phyloP scores from a whole-genome alignment of 345 rosid species.

The Eucalyptus globulus region DNA sequence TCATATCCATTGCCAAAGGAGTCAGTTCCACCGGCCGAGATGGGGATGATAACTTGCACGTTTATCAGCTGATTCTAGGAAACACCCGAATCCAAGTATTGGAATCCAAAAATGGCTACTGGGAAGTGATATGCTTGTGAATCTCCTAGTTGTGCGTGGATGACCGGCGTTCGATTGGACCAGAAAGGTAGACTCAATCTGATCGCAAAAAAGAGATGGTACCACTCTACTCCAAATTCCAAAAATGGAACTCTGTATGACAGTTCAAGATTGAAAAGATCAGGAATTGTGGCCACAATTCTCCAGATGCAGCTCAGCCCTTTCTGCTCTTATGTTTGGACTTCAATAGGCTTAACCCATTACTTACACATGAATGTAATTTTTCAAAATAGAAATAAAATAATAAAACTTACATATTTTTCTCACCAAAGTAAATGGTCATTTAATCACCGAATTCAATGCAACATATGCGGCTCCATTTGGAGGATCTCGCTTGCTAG shows the following conservation, averaged over 20 bases:
- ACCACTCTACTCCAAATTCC: not conserved
- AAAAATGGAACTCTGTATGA: not conserved
- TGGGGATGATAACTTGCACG: not conserved
- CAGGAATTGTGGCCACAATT: not conserved
- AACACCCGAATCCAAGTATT: not conserved
- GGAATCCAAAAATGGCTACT: not conserved
- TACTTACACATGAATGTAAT: not conserved
- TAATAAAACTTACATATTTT: not conserved
- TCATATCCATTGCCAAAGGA: not conserved
- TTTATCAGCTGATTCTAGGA: not conserved
- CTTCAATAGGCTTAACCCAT: not conserved
- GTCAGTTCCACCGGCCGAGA: not conserved
- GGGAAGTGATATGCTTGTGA: not conserved
- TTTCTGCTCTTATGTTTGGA: not conserved
- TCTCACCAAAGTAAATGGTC: not conserved
- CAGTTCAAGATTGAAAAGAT: not conserved
- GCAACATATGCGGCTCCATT: not conserved
- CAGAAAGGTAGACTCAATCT: not conserved
- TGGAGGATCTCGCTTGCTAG: not conserved
- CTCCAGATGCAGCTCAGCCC: not conserved
- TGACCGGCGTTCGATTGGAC: not conserved
- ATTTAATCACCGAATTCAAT: not conserved
- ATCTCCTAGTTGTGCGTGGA: not conserved
- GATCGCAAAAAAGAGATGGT: not conserved
- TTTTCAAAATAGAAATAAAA: not conserved